Evolutionary conservation across 164 flowering plant genomes (phyloP), one percentile per base, ranked within the genome.

Genomic region (Litsea cubeba): DNA sequence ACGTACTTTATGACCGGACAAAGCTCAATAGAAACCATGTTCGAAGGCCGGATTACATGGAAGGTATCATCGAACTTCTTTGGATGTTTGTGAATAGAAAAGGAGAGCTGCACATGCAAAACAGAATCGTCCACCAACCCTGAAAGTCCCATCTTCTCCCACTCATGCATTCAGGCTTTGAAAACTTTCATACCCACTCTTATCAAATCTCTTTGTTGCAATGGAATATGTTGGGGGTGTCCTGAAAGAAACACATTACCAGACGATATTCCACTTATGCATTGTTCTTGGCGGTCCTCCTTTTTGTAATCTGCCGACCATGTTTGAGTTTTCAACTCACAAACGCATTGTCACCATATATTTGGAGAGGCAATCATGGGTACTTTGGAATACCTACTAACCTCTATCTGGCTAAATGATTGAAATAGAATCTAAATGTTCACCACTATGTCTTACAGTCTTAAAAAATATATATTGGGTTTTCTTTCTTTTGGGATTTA

Each of bases 41-140:
- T 72, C 65, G 60, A 50, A 22, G 62, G 72, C 71, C 72, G 77
- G 72, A 78, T 62, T 62, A 67, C 62, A 71, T 46, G 81, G 73
- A 60, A 79, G 62, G 15, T 60, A 62, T 62, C 69, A 74, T 69
- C 70, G 64, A 62, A n/a, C 67, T 23, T 12, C 35, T 18, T 65
- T 72, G 73, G 69, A 75, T 79, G 68, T 72, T 57, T 75, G 4
- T 71, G 63, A 75, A 51, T 74, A 78, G 28, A 74, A 30, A 26
- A 62, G 4, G 35, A 10, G 28, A 22, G 46, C 24, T 17, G 78
- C 81, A 79, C 81, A 79, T 79, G 81, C 24, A 68, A 28, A 46
- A 54, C 72, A 67, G 75, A 68, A 62, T 79, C 64, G 63, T 62
- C 57, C 63, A 71, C 81, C 74, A 74, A 66, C 65, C 74, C 30